These are phyloP conservation scores for Epichloe sp. DNA, from an alignment of 2,329 filamentous ascomycete species.

Conservation along the genomic window DNA sequence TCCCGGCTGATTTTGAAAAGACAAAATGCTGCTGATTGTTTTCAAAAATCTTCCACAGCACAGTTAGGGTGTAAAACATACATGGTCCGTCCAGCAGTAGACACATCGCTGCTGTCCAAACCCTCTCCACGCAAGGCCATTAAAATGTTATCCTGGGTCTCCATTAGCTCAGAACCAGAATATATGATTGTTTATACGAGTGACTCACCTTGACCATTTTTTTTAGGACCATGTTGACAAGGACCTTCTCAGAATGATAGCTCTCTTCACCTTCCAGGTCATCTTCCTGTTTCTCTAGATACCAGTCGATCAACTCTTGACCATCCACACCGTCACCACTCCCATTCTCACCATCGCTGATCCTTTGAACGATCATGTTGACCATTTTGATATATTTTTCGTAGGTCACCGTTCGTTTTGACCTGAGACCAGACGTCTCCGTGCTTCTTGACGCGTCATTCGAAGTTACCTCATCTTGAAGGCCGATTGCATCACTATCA, in stretches of 20 bases:
- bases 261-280: constrained; percentile 73
- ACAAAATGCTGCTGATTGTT: not conserved
- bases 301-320: constrained; percentile 74
- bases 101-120: constrained; percentile 35
- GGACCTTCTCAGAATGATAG: constrained; percentile 56
- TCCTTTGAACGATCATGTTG: constrained; percentile 68
- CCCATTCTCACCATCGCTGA: constrained; percentile 68
- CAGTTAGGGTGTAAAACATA: constrained; percentile 95
- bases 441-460: constrained; percentile 16
- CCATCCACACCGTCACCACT: constrained; percentile 74
- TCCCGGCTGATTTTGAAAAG: not conserved
- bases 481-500: constrained; percentile 30
- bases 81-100: constrained; percentile 34
- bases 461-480: constrained; percentile 21
- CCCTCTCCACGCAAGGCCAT: constrained; percentile 61
- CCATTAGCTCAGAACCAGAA: constrained; percentile 14
- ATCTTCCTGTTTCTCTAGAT: constrained; percentile 79
- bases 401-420: constrained; percentile 82
- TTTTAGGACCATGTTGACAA: constrained; percentile 79
- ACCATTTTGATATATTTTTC: constrained; percentile 90
- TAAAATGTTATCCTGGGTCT: constrained; percentile 66
- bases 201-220: constrained; percentile 81
- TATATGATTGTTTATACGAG: not conserved
- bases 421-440: constrained; percentile 21
- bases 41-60: constrained; percentile 53